A percentile compares a stretch with the other conserved stretches of the same genome.
Conservation (phyloP, 148 eudicot genomes). For the Cornus florida region DNA sequence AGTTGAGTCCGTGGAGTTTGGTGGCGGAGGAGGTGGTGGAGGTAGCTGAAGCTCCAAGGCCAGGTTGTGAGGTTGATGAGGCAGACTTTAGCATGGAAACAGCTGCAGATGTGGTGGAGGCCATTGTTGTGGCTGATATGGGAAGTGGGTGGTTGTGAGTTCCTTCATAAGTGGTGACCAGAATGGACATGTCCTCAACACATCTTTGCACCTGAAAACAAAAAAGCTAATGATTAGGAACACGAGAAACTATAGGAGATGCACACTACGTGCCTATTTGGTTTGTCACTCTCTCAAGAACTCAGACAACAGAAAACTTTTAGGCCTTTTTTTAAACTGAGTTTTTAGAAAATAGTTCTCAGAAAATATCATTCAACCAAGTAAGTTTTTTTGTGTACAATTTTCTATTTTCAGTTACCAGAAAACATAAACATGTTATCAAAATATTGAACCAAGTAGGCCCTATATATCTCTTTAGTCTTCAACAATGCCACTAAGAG, state of each 20-base stretch:
- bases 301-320: no score
- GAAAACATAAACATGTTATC: no score
- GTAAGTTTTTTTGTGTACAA: no score
- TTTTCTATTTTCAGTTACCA: no score
- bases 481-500: no score
- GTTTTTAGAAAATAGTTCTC: no score
- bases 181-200: constrained; percentile 48
- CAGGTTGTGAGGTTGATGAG: constrained; percentile 38
- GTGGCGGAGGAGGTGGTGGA: constrained; percentile 14
- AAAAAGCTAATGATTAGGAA: background rate
- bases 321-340: no score
- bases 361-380: no score
- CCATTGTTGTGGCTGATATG: constrained; percentile 57
- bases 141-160: constrained; percentile 72
- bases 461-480: no score
- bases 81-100: constrained; percentile 49
- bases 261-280: background rate
- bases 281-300: no score
- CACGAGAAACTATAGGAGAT: background rate
- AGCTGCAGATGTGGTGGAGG: constrained; percentile 62
- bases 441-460: no score
- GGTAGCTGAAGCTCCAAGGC: background rate
- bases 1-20: constrained; percentile 13
- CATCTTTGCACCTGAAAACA: constrained; percentile 61
- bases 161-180: constrained; percentile 76